Percentiles rank a stretch among this genome's conserved stretches.
Evolutionary conservation across 192 early-diverging fungal species (phyloP).

Genomic region (Backusella liffmaniae): DNA sequence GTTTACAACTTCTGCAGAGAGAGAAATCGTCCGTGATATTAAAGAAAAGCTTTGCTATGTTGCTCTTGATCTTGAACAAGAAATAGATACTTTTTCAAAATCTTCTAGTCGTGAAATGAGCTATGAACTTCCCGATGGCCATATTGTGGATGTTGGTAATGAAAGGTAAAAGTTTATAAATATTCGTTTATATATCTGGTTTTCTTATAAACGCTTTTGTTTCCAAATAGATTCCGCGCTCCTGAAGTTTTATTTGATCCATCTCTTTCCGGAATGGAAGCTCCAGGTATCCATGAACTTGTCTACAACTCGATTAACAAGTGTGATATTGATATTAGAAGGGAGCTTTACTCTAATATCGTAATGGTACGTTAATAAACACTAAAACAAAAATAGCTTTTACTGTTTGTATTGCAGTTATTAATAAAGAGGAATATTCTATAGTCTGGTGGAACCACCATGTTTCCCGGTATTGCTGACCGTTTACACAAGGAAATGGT

Average conservation of each 20-base stretch:
- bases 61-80: constrained; percentile 96
- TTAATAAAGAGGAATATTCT: neutral
- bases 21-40: constrained; percentile 98
- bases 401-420: neutral
- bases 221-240: constrained; percentile 79
- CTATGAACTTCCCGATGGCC: constrained; percentile 97
- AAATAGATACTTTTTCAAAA: constrained; percentile 89
- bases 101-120: constrained; percentile 93
- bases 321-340: constrained; percentile 96
- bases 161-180: constrained; percentile 58
- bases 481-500: neutral
- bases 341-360: constrained; percentile 78
- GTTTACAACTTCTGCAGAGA: constrained; percentile 92
- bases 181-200: no score
- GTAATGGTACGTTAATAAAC: constrained; percentile 1
- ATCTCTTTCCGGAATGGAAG: constrained; percentile 84
- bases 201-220: constrained; percentile 71
- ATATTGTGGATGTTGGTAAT: constrained; percentile 96
- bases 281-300: constrained; percentile 93
- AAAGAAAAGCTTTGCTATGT: constrained; percentile 99
- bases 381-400: neutral
- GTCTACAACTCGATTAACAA: constrained; percentile 97
- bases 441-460: neutral
- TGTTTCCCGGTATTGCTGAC: neutral
- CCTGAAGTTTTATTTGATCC: constrained; percentile 99